Evolutionary conservation across 164 flowering plant genomes (phyloP).

Genomic region (Brasenia schreberi): DNA sequence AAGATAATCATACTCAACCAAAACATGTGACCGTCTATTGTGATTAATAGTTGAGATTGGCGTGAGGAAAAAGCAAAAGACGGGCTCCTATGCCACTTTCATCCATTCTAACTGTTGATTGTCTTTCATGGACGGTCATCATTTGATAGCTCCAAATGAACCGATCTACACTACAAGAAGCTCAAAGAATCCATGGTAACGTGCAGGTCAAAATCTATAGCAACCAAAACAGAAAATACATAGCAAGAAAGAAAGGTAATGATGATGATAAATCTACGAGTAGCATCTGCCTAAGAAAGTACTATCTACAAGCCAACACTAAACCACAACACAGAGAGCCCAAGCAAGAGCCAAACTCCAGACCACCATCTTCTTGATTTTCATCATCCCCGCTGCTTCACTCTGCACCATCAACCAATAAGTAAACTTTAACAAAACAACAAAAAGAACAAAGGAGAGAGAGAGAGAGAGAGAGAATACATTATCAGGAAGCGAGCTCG

Average conservation of each 20-base stretch:
- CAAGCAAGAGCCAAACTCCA: not conserved
- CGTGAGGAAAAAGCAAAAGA: too few relatives aligned
- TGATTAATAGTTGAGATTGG: too few relatives aligned
- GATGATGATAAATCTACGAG: not conserved
- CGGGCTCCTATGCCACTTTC: too few relatives aligned
- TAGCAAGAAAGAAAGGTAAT: not conserved
- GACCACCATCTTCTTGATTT: not conserved
- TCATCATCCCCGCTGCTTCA: not conserved
- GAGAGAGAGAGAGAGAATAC: not conserved
- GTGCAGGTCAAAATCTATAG: not conserved
- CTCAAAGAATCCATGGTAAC: too few relatives aligned
- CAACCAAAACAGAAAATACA: not conserved
- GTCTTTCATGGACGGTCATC: too few relatives aligned
- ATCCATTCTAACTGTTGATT: too few relatives aligned
- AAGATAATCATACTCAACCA: too few relatives aligned
- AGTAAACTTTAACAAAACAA: not conserved
- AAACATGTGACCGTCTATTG: too few relatives aligned
- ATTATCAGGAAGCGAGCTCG: not conserved
- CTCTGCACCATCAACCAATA: not conserved
- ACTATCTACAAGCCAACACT: not conserved
- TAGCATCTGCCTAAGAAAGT: not conserved
- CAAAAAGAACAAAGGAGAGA: not conserved
- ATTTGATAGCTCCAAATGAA: too few relatives aligned
- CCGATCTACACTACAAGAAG: too few relatives aligned
- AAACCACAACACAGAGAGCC: not conserved